These are phyloP conservation scores for Phyllosticta citrichinensis DNA, from an alignment of 2,329 filamentous ascomycete species.

Conservation along the genomic window DNA sequence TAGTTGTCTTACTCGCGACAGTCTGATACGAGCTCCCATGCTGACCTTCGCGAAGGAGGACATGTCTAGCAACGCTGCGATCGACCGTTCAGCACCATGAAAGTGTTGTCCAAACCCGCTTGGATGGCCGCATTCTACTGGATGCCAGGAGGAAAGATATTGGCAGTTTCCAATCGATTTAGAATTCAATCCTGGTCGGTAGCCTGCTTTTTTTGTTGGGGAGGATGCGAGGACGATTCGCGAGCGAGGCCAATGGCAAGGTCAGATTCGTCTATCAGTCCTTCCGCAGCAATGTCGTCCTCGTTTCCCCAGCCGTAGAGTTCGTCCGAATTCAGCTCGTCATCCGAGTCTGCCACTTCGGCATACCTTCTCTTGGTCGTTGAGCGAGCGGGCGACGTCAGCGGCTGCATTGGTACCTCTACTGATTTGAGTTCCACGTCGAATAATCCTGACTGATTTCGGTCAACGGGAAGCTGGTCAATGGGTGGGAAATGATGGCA, in stretches of 20 bases:
- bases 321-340: slow-evolving; percentile 52
- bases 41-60: no score
- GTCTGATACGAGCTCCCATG: no score
- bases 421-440: slow-evolving; percentile 14
- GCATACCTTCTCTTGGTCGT: slow-evolving; percentile 46
- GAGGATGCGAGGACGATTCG: background rate
- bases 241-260: background rate
- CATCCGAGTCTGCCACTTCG: slow-evolving; percentile 52
- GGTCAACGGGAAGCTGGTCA: slow-evolving; percentile 21
- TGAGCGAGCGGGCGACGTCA: slow-evolving; percentile 22
- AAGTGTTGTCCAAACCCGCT: no score
- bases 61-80: no score
- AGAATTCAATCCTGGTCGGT: background rate
- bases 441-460: slow-evolving; percentile 22
- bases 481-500: slow-evolving; percentile 11
- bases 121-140: no score
- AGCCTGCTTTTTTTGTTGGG: background rate
- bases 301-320: slow-evolving; percentile 66
- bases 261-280: slow-evolving; percentile 24
- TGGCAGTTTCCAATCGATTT: no score
- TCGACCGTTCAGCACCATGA: no score
- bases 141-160: no score
- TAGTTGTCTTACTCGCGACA: no score
- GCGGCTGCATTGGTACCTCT: background rate
- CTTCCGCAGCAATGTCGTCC: slow-evolving; percentile 38